phyloP scores from a whole-genome alignment of 2,329 filamentous ascomycete species.

The Stagonosporopsis vannaccii region DNA sequence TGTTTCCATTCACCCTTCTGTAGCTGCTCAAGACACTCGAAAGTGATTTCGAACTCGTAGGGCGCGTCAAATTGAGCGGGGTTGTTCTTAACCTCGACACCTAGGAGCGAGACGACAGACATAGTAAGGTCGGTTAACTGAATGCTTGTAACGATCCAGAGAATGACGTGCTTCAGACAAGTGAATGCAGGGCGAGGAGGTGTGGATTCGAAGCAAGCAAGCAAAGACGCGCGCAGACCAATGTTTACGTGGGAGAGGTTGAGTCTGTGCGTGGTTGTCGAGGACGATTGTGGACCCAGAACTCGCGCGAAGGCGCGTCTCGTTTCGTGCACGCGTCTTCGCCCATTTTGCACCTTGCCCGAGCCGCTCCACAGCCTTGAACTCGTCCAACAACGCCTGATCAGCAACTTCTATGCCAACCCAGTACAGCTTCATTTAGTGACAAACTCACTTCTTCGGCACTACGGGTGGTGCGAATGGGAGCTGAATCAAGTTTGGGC shows the following conservation, averaged over 20 bases:
- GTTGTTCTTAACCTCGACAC: conserved; percentile 96
- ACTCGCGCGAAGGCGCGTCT: conserved; percentile 15
- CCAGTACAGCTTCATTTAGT: neutral
- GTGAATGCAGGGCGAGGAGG: neutral
- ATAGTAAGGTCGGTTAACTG: conserved; percentile 61
- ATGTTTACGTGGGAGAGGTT: conserved; percentile 14
- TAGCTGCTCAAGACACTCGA: conserved; percentile 93
- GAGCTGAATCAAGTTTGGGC: neutral
- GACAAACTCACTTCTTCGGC: too few relatives aligned
- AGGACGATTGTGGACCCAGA: conserved; percentile 4
- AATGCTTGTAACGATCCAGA: neutral
- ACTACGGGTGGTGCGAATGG: too few relatives aligned
- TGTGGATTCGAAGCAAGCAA: conserved; percentile 4
- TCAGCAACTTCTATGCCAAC: neutral
- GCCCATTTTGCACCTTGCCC: neutral
- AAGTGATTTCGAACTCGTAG: conserved; percentile 98
- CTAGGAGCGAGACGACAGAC: conserved; percentile 95
- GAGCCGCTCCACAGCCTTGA: neutral
- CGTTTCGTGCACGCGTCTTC: conserved; percentile 11
- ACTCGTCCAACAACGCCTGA: neutral
- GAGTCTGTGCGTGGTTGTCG: conserved; percentile 17
- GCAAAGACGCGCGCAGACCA: conserved; percentile 4
- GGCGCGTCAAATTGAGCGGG: conserved; percentile 90
- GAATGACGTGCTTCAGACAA: neutral
- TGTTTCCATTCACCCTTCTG: conserved; percentile 75